A percentile compares a stretch with the other conserved stretches of the same genome.
Conservation (phyloP, 2,329 filamentous ascomycete species). For the Aspergillus melleus region DNA sequence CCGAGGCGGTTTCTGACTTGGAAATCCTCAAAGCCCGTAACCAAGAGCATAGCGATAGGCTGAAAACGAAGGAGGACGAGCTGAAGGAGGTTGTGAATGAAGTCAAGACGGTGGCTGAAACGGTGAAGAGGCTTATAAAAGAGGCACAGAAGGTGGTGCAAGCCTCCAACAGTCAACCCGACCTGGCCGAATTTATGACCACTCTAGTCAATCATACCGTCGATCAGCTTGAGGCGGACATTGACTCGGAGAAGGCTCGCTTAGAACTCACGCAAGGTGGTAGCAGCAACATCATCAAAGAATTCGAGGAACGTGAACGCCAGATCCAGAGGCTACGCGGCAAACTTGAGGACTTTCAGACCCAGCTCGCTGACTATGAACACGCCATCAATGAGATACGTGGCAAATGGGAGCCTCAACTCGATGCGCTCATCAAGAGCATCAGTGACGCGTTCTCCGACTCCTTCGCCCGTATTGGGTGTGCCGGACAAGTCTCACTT, state of each 20-base stretch:
- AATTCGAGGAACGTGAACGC: slow-evolving; percentile 71
- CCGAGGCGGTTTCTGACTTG: slow-evolving; percentile 83
- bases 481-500: slow-evolving; percentile 84
- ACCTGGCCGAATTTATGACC: slow-evolving; percentile 40
- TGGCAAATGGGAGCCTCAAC: slow-evolving; percentile 74
- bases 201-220: slow-evolving; percentile 54
- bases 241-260: slow-evolving; percentile 70
- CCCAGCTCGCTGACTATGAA: slow-evolving; percentile 57
- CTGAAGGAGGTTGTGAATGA: slow-evolving; percentile 35
- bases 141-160: slow-evolving; percentile 19
- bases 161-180: slow-evolving; percentile 19
- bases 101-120: slow-evolving; percentile 32
- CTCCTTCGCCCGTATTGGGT: slow-evolving; percentile 92
- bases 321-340: slow-evolving; percentile 67
- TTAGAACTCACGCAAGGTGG: slow-evolving; percentile 79
- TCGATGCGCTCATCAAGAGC: slow-evolving; percentile 73
- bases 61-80: slow-evolving; percentile 45
- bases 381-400: slow-evolving; percentile 66
- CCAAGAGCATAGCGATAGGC: slow-evolving; percentile 53
- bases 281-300: slow-evolving; percentile 71
- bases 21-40: slow-evolving; percentile 68
- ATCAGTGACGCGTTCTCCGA: slow-evolving; percentile 91
- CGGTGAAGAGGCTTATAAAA: slow-evolving; percentile 18
- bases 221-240: slow-evolving; percentile 69
- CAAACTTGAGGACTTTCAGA: slow-evolving; percentile 58